Conservation (phyloP, 2,329 filamentous ascomycete species). For the Aureobasidium subglaciale region DNA sequence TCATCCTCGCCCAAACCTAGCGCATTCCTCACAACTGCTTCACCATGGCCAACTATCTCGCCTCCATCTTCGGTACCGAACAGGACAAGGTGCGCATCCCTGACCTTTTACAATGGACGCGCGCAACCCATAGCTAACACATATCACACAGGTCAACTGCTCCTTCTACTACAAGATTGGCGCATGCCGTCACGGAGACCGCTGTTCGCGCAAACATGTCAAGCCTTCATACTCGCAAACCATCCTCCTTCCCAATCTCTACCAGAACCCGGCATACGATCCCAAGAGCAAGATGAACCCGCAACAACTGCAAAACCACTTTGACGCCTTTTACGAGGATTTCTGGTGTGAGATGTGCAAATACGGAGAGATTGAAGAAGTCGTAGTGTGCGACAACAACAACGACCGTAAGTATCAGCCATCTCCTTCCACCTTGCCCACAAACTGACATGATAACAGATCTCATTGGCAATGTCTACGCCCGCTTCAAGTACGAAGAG, state of each 20-base stretch:
- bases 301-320: slow-evolving; percentile 95
- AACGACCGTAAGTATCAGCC: slow-evolving; percentile 68
- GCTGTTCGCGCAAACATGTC: slow-evolving; percentile 97
- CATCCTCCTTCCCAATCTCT: slow-evolving; percentile 95
- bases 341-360: slow-evolving; percentile 99
- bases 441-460: slow-evolving; percentile 46
- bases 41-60: slow-evolving; percentile 91
- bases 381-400: slow-evolving; percentile 98
- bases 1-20: neutral
- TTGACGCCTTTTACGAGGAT: slow-evolving; percentile 99
- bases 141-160: slow-evolving; percentile 65
- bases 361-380: slow-evolving; percentile 93
- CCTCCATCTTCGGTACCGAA: slow-evolving; percentile 98
- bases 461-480: slow-evolving; percentile 97
- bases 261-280: slow-evolving; percentile 98
- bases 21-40: neutral
- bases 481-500: slow-evolving; percentile 99
- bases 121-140: neutral
- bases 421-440: neutral
- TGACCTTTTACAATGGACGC: neutral
- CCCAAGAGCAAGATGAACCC: slow-evolving; percentile 95
- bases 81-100: slow-evolving; percentile 61
- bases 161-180: slow-evolving; percentile 99
- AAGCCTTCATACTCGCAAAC: slow-evolving; percentile 98
- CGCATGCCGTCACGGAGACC: slow-evolving; percentile 95